Evolutionary conservation across 2,329 filamentous ascomycete genomes (phyloP), one percentile per base, ranked within the genome.

Genomic region (Sporothrix phasma): DNA sequence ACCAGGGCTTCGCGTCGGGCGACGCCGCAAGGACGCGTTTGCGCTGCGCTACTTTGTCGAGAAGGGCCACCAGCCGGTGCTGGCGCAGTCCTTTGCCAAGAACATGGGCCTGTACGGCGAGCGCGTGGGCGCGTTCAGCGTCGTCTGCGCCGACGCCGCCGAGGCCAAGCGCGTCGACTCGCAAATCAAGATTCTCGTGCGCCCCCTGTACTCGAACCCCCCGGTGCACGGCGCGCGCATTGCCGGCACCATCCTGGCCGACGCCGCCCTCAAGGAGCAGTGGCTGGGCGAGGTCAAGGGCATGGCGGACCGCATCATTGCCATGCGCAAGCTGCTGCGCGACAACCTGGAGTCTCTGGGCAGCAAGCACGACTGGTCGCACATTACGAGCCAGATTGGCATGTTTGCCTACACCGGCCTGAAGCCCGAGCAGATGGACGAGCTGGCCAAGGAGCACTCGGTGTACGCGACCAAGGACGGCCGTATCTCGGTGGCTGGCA

Each of bases 61-160:
- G 79, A 81, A 97, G 80, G 93, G 93, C 72, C 92, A 96, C 81
- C 85, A 91, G 74, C 86, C 94, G 74, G 87, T 86, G 74, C 86
- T 97, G 68, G 88, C 89, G 72, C 93, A 97, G 81, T 94, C 89
- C 62, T 97, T 97, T 77, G 93, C 93, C 76, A 97, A 97, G 88
- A 99, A 99, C 85, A 97, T 99, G 93, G 94, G 94, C 80, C 90
- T 99, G 68, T 97, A 99, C 76, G 94, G 94, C 75, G 94, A 99
- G 84, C 93, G 94, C 80, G 91, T 96, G 66, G 94, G 94, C 74
- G 92, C 92, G 69, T 97, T 99, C 84, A 96, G 92, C 71, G 84
- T 97, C 70, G 89, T 97, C 72, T 89, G 88, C 75, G 64, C 68
- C 59, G 88, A 87, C 70, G 88, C 89, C 47, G 83, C 87, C 68